Evolutionary conservation across 169 alveolate genomes (phyloP).

Genomic region (Plasmodium billcollinsi): DNA sequence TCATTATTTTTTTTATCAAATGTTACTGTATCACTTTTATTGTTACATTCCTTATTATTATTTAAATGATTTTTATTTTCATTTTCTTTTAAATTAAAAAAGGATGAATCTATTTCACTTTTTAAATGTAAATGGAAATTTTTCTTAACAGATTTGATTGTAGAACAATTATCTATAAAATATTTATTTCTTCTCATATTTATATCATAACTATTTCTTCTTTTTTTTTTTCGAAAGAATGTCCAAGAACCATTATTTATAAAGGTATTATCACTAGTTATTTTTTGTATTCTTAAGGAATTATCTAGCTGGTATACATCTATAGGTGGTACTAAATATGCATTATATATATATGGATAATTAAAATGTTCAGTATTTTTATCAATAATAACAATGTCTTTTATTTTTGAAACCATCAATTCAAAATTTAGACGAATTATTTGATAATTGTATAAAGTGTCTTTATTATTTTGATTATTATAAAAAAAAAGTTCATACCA

Average conservation of each 20-base stretch:
- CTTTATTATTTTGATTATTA: conserved; percentile 17
- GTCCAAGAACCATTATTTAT: conserved; percentile 69
- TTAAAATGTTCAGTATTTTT: conserved; percentile 36
- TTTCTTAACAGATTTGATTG: conserved; percentile 1
- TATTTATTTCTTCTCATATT: conserved; percentile 37
- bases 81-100: background rate
- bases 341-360: conserved; percentile 70
- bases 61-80: background rate
- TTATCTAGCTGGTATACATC: conserved; percentile 27
- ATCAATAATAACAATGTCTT: conserved; percentile 57
- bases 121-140: background rate
- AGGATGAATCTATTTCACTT: background rate
- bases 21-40: too few species aligned
- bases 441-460: conserved; percentile 27
- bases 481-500: conserved; percentile 74
- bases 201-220: conserved; percentile 1
- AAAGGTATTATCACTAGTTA: conserved; percentile 47
- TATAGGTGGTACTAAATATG: conserved; percentile 59
- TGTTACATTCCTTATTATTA: background rate
- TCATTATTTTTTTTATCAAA: background rate
- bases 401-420: conserved; percentile 33
- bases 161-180: conserved; percentile 10
- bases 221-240: conserved; percentile 17
- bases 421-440: conserved; percentile 60
- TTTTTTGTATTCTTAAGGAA: conserved; percentile 60